phyloP scores from a whole-genome alignment of 2,329 filamentous ascomycete genomes.

The Beauveria medogensis region DNA sequence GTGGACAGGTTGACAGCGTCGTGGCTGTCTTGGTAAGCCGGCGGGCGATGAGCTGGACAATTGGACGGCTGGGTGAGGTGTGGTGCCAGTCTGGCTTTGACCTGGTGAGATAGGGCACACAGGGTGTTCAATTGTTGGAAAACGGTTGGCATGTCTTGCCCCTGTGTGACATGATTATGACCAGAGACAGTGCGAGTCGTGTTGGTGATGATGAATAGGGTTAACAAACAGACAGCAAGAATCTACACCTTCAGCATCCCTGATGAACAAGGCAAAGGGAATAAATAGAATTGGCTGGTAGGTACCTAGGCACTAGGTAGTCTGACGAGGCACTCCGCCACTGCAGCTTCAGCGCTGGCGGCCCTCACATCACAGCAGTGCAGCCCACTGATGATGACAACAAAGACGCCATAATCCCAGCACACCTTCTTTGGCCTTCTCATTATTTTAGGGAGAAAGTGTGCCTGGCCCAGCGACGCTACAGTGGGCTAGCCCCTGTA shows the following conservation, averaged over 20 bases:
- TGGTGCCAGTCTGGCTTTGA: neutral
- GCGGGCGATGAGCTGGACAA: neutral
- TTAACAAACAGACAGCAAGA: no score
- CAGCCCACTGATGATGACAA: neutral
- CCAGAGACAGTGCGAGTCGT: neutral
- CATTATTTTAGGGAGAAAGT: neutral
- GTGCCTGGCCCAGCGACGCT: neutral
- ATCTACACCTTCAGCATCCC: neutral
- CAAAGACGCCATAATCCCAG: neutral
- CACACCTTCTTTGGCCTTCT: neutral
- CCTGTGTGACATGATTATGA: neutral
- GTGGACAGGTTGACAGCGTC: constrained; percentile 7
- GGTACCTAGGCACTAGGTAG: no score
- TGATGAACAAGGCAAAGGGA: neutral
- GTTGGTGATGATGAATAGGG: neutral
- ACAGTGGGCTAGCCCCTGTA: neutral
- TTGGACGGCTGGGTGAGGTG: neutral
- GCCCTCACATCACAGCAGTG: no score
- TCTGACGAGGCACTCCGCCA: neutral
- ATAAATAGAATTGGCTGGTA: no score
- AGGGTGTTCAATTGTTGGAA: neutral
- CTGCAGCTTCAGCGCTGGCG: neutral
- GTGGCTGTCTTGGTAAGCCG: constrained; percentile 2
- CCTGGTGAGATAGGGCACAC: neutral
- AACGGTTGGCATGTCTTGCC: neutral